These are phyloP conservation scores for Zasmidium citrigriseum DNA, from an alignment of 2,329 filamentous ascomycete genomes.

Conservation along the genomic window DNA sequence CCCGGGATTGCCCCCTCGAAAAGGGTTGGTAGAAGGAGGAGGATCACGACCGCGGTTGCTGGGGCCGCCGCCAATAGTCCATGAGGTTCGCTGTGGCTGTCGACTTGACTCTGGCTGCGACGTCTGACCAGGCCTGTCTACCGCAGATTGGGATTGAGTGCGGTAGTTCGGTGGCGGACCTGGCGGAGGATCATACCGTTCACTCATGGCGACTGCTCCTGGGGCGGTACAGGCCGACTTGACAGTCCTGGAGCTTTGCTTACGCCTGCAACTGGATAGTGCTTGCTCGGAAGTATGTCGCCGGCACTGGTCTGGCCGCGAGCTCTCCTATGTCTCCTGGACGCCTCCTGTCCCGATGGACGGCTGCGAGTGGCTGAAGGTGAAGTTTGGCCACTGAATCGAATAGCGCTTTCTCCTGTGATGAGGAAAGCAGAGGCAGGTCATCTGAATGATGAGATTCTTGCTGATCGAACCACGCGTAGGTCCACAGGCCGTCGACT, in stretches of 20 bases:
- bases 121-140: conserved; percentile 9
- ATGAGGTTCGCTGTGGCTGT: conserved; percentile 15
- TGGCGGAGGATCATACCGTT: conserved; percentile 21
- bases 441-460: neutral
- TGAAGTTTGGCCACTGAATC: conserved; percentile 29
- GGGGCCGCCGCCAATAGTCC: conserved; percentile 20
- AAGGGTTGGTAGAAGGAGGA: conserved; percentile 23
- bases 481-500: neutral
- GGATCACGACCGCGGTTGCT: conserved; percentile 13
- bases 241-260: conserved; percentile 10
- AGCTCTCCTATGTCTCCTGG: neutral
- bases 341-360: conserved; percentile 4
- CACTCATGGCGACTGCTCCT: conserved; percentile 12
- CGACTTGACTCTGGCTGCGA: conserved; percentile 6
- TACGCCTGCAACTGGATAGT: neutral
- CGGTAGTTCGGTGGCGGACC: conserved; percentile 22
- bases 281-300: neutral
- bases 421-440: neutral
- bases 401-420: neutral
- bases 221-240: conserved; percentile 16
- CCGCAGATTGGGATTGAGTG: conserved; percentile 17
- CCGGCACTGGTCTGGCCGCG: neutral
- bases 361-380: conserved; percentile 22
- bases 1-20: conserved; percentile 15
- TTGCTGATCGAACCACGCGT: neutral